These are phyloP conservation scores for Malus fusca DNA, from an alignment of 306 rosid genomes.

Conservation along the genomic window DNA sequence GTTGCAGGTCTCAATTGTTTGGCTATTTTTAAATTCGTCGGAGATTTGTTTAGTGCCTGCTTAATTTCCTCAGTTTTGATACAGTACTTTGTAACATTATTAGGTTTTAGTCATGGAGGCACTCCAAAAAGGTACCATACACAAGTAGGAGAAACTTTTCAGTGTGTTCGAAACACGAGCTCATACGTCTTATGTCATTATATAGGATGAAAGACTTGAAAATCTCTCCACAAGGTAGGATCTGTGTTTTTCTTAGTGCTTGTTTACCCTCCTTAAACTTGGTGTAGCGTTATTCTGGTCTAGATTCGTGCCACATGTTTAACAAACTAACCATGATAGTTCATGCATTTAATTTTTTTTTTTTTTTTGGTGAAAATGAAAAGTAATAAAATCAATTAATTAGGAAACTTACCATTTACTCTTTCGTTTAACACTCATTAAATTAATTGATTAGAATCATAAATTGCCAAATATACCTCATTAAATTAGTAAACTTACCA, in stretches of 20 bases:
- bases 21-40: background rate
- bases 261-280: no score
- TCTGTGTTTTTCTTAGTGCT: no score
- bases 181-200: no score
- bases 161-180: fast-evolving
- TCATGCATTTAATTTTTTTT: background rate
- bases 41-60: background rate
- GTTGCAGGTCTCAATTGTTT: background rate
- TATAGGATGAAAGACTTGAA: no score
- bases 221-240: no score
- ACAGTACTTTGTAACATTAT: background rate
- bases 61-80: no score
- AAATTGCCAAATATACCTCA: background rate
- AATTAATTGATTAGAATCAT: background rate
- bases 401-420: background rate
- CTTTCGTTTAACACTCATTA: background rate
- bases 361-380: background rate
- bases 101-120: background rate
- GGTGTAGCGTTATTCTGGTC: no score
- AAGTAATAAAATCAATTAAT: no score
- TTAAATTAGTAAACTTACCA: no score
- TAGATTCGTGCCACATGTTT: background rate
- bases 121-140: background rate
- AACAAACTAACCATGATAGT: background rate
- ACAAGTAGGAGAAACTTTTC: no score